Percentiles rank a stretch among this genome's conserved stretches.
These are phyloP conservation scores for Chaetomium olivaceum DNA, from an alignment of 2,329 filamentous ascomycete genomes.

Conservation along the genomic window DNA sequence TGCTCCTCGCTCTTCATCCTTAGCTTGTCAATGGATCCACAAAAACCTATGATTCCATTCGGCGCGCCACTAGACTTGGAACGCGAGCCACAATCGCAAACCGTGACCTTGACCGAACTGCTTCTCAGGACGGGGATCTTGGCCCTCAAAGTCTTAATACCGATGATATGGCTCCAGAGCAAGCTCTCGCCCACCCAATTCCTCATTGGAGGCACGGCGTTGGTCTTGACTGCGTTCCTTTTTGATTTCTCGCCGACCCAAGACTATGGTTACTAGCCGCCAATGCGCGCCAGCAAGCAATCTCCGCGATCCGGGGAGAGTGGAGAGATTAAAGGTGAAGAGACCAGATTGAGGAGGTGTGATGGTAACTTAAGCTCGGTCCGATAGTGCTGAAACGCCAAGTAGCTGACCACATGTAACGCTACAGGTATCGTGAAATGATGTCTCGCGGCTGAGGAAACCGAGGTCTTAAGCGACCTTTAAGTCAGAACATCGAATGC, in stretches of 20 bases:
- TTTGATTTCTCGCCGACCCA: constrained; percentile 1
- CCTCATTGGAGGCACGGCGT: constrained; percentile 17
- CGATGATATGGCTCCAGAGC: constrained; percentile 29
- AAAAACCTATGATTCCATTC: neutral
- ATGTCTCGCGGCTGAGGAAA: neutral
- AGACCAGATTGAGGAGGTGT: neutral
- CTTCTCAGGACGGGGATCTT: constrained; percentile 22
- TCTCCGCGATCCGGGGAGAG: neutral
- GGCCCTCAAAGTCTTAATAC: constrained; percentile 25
- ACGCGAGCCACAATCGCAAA: neutral
- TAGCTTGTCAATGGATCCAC: neutral
- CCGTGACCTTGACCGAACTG: constrained; percentile 12
- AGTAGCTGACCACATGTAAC: neutral
- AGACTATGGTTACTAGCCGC: neutral
- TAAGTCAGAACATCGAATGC: neutral
- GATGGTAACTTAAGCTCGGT: neutral
- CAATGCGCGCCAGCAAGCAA: neutral
- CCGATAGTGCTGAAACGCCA: neutral
- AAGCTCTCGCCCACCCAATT: constrained; percentile 26
- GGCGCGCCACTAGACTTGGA: neutral
- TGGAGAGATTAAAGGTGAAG: neutral
- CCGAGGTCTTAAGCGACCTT: neutral
- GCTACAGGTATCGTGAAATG: neutral
- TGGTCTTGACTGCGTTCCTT: neutral
- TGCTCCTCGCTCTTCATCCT: neutral